A percentile compares a stretch with the other conserved stretches of the same genome.
These are phyloP conservation scores for Arthrocladium fulminans DNA, from an alignment of 2,329 filamentous ascomycete species.

Conservation along the genomic window DNA sequence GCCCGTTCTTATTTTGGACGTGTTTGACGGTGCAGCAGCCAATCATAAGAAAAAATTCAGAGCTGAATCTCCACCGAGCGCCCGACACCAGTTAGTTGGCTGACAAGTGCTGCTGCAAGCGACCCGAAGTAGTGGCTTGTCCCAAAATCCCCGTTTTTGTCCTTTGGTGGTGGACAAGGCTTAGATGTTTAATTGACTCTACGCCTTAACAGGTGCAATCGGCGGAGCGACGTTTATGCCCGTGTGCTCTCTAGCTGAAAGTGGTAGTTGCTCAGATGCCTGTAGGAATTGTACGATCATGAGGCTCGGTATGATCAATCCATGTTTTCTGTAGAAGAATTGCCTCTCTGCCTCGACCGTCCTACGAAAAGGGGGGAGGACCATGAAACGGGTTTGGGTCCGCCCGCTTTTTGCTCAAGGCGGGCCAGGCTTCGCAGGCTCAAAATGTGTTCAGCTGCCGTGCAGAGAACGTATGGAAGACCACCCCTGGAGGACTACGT, in stretches of 20 bases:
- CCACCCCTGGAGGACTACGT: no score
- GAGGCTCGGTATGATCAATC: not conserved
- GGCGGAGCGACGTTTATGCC: not conserved
- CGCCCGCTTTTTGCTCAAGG: no score
- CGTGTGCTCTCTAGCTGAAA: conserved; percentile 7
- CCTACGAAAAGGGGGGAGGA: no score
- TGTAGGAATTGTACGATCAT: not conserved
- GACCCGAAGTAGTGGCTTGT: not conserved
- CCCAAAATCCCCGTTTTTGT: not conserved
- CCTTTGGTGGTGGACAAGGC: not conserved
- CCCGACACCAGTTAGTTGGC: not conserved
- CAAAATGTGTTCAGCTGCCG: no score
- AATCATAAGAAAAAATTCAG: not conserved
- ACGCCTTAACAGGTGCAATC: not conserved
- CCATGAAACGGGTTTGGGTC: no score
- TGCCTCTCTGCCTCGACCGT: no score
- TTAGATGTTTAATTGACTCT: not conserved
- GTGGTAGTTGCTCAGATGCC: conserved; percentile 5
- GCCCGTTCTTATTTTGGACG: not conserved
- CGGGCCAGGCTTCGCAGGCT: no score
- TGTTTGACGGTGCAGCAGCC: not conserved
- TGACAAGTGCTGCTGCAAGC: not conserved
- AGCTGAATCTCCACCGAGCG: not conserved
- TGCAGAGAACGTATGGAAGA: no score
- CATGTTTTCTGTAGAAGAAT: no score